Percentiles rank a stretch among this genome's conserved stretches.
Conservation (phyloP, 495 filamentous ascomycete genomes). For the Xylaria flabelliformis region DNA sequence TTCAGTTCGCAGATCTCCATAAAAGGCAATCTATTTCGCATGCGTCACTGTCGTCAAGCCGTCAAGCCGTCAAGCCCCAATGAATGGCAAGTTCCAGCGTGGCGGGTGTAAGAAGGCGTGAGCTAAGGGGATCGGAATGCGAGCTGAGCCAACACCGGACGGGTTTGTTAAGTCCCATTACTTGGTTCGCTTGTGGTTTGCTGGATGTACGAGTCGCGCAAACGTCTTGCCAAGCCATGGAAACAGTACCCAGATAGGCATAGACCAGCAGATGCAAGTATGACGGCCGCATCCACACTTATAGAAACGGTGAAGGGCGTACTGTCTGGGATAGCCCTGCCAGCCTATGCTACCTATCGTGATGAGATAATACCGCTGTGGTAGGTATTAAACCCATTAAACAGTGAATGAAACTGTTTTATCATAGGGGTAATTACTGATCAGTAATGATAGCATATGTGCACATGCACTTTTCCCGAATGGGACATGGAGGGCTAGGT, state of each 20-base stretch:
- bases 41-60: neutral
- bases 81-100: neutral
- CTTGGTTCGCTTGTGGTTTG: neutral
- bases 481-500: neutral
- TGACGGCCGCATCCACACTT: conserved; percentile 5
- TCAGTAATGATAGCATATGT: conserved; percentile 6
- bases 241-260: neutral
- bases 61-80: no score
- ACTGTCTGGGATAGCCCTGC: conserved; percentile 13
- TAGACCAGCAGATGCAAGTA: conserved; percentile 7
- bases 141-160: conserved; percentile 3
- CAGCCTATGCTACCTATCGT: neutral
- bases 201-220: conserved; percentile 10
- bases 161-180: neutral
- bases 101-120: neutral
- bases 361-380: neutral
- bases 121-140: neutral
- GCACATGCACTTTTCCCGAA: neutral
- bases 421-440: no score
- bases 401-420: neutral
- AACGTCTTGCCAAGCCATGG: conserved; percentile 15
- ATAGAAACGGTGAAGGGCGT: conserved; percentile 1
- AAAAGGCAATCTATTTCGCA: conserved; percentile 4
- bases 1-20: conserved; percentile 1
- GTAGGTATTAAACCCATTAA: no score